These are phyloP conservation scores for Coniochaeta sp. DNA, from an alignment of 2,329 filamentous ascomycete genomes.

Conservation along the genomic window DNA sequence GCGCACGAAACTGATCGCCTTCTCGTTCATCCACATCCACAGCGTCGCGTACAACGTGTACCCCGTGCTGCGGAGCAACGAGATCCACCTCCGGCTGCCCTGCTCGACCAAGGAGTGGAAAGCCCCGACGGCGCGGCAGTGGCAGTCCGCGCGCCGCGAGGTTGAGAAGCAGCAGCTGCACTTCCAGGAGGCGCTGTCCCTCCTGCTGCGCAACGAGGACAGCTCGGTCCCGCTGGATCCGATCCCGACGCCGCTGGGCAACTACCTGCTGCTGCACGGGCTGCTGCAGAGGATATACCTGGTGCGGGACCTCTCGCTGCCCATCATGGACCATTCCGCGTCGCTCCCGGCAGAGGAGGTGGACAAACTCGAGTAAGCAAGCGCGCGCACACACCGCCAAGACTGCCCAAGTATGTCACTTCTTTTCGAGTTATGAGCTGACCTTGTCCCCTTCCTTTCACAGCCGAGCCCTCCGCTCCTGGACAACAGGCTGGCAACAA, in stretches of 20 bases:
- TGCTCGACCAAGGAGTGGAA: conserved; percentile 29
- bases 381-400: no score
- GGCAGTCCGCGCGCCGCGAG: conserved; percentile 19
- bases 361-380: conserved; percentile 25
- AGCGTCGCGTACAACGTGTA: conserved; percentile 31
- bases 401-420: no score
- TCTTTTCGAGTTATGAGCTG: not conserved
- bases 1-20: conserved; percentile 27
- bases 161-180: conserved; percentile 23
- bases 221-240: conserved; percentile 21
- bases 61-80: conserved; percentile 26
- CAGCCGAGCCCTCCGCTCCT: conserved; percentile 25
- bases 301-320: conserved; percentile 27
- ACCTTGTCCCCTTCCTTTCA: not conserved
- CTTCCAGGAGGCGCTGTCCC: conserved; percentile 27
- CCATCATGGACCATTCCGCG: conserved; percentile 22
- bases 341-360: conserved; percentile 25
- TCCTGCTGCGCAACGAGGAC: conserved; percentile 21
- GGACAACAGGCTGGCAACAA: conserved; percentile 31
- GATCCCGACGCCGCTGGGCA: conserved; percentile 27
- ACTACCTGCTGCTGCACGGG: conserved; percentile 29
- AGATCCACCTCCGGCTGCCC: conserved; percentile 25
- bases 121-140: conserved; percentile 19
- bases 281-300: conserved; percentile 29
- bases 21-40: conserved; percentile 29